A percentile compares a stretch with the other conserved stretches of the same genome.
phyloP scores from a whole-genome alignment of 1,284 basidiomycete genomes.

The Marasmius tenuissimus region DNA sequence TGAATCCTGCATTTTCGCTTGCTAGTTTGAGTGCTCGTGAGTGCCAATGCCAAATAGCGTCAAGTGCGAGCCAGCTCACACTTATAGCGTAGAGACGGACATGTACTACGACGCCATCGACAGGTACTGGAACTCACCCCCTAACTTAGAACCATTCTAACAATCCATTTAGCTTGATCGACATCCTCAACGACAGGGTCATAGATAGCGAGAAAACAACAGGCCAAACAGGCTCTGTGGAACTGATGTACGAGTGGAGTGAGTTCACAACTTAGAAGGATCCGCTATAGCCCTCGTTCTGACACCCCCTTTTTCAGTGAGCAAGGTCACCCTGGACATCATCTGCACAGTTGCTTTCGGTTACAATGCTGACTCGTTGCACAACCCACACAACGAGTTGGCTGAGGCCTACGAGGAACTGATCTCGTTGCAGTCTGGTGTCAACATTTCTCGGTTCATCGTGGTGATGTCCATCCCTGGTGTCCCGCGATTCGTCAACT shows the following conservation, averaged over 20 bases:
- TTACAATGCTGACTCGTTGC: constrained; percentile 45
- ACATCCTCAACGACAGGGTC: constrained; percentile 30
- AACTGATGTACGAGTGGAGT: constrained; percentile 50
- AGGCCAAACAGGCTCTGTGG: constrained; percentile 24
- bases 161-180: constrained; percentile 31
- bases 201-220: not conserved
- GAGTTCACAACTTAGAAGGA: constrained; percentile 17
- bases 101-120: constrained; percentile 49
- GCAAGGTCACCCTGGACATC: constrained; percentile 51
- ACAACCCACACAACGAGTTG: constrained; percentile 45
- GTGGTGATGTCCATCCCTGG: constrained; percentile 38
- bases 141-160: not conserved
- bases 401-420: constrained; percentile 46
- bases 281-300: not conserved
- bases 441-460: constrained; percentile 39
- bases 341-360: constrained; percentile 51
- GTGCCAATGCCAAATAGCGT: constrained; percentile 21
- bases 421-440: constrained; percentile 41
- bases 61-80: not conserved
- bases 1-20: constrained; percentile 52
- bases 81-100: constrained; percentile 37
- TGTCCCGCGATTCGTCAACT: constrained; percentile 23
- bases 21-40: constrained; percentile 44
- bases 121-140: constrained; percentile 26
- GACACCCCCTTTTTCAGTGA: constrained; percentile 32